Evolutionary conservation across 1,139 yeast species (phyloP).

Genomic region (Scheffersomyces quercinus): DNA sequence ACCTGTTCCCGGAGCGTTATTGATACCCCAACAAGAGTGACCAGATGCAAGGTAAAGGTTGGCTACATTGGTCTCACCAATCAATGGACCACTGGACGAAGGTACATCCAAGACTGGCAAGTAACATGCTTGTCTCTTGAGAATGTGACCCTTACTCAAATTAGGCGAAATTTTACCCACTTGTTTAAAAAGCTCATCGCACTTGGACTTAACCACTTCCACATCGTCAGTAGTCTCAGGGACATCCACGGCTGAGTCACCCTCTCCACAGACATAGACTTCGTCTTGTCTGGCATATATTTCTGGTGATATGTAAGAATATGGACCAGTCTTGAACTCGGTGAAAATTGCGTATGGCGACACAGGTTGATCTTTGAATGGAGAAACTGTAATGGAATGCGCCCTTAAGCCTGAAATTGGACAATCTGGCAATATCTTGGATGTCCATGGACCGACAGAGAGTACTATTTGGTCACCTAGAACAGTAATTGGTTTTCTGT

Average conservation of each 20-base stretch:
- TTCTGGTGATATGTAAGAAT: slow-evolving; percentile 81
- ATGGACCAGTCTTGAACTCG: slow-evolving; percentile 69
- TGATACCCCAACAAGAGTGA: slow-evolving; percentile 98
- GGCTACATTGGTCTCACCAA: slow-evolving; percentile 88
- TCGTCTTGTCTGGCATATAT: slow-evolving; percentile 94
- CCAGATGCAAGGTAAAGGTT: slow-evolving; percentile 84
- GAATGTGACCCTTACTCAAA: slow-evolving; percentile 71
- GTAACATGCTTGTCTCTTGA: slow-evolving; percentile 92
- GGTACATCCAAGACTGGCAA: slow-evolving; percentile 93
- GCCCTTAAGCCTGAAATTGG: slow-evolving; percentile 93
- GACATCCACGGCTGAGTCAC: slow-evolving; percentile 83
- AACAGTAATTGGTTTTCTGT: slow-evolving; percentile 33
- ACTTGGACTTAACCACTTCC: slow-evolving; percentile 80
- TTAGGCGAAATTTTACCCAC: slow-evolving; percentile 78
- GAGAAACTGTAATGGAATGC: slow-evolving; percentile 89
- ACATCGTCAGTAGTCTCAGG: slow-evolving; percentile 96
- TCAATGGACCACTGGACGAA: slow-evolving; percentile 86
- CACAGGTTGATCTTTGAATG: slow-evolving; percentile 66
- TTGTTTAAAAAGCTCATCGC: slow-evolving; percentile 81
- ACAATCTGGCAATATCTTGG: slow-evolving; percentile 83
- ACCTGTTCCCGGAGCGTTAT: slow-evolving; percentile 97
- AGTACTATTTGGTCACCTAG: slow-evolving; percentile 77
- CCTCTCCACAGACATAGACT: slow-evolving; percentile 97
- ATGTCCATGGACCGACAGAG: slow-evolving; percentile 96
- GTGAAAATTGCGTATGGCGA: slow-evolving; percentile 95